These are phyloP conservation scores for Mortierella alpina DNA, from an alignment of 192 early-diverging fungal genomes.

Conservation along the genomic window DNA sequence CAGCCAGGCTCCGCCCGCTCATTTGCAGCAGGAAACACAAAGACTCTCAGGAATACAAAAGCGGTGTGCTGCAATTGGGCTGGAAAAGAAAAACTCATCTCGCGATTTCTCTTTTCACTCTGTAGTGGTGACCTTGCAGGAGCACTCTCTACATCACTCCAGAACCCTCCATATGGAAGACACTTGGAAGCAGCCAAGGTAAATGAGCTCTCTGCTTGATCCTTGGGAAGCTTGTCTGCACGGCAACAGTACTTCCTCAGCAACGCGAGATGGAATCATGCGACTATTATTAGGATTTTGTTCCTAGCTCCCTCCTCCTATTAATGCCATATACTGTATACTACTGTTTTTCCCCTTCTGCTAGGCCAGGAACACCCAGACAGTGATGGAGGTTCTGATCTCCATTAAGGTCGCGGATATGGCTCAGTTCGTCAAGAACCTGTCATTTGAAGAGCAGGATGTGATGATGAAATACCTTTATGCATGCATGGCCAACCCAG, in stretches of 20 bases:
- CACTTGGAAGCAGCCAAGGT: slow-evolving; percentile 73
- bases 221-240: too few relatives aligned
- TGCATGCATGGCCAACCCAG: slow-evolving; percentile 87
- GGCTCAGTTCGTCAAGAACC: slow-evolving; percentile 64
- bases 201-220: too few relatives aligned
- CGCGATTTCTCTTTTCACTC: not conserved
- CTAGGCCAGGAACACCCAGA: slow-evolving; percentile 77
- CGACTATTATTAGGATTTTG: not conserved
- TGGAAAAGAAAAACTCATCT: not conserved
- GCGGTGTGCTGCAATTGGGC: not conserved
- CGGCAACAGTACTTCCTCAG: not conserved
- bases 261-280: not conserved
- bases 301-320: not conserved
- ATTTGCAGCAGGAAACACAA: not conserved
- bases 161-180: slow-evolving; percentile 78
- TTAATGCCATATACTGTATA: not conserved
- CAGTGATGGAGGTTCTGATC: slow-evolving; percentile 85
- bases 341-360: not conserved
- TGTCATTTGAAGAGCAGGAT: slow-evolving; percentile 76
- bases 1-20: not conserved
- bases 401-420: slow-evolving; percentile 81
- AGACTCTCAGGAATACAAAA: not conserved
- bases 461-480: slow-evolving; percentile 94
- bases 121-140: slow-evolving; percentile 65
- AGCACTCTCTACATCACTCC: slow-evolving; percentile 71